Evolutionary conservation across 2,329 filamentous ascomycete genomes (phyloP).

Genomic region (Fusarium pseudonygamai): DNA sequence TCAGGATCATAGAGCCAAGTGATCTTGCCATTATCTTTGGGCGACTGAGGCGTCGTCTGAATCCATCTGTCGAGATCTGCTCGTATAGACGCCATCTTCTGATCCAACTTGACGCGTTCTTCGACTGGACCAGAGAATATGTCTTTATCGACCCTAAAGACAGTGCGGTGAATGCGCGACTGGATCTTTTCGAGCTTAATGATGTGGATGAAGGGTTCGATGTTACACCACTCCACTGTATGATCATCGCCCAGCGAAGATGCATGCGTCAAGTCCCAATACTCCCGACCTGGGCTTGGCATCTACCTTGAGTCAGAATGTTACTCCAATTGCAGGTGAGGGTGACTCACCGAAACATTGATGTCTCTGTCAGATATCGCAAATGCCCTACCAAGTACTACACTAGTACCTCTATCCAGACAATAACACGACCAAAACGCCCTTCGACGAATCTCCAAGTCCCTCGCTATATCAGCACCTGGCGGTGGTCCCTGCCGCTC

Average conservation of each 20-base stretch:
- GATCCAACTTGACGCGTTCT: neutral
- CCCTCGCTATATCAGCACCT: neutral
- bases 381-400: neutral
- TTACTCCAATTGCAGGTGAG: accelerated
- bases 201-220: neutral
- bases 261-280: neutral
- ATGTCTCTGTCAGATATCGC: neutral
- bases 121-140: neutral
- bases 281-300: neutral
- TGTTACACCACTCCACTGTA: neutral
- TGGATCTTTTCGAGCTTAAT: neutral
- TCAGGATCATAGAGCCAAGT: neutral
- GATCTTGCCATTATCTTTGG: neutral
- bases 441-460: neutral
- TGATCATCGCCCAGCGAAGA: neutral
- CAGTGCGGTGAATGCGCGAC: neutral
- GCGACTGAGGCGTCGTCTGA: neutral
- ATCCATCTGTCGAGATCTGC: neutral
- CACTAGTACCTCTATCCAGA: neutral
- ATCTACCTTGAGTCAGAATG: neutral
- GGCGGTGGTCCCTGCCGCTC: neutral
- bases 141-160: neutral
- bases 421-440: neutral
- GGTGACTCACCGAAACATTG: neutral
- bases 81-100: neutral